Conservation (phyloP, 768 basidiomycete species). For the Crassisporium funariophilum region DNA sequence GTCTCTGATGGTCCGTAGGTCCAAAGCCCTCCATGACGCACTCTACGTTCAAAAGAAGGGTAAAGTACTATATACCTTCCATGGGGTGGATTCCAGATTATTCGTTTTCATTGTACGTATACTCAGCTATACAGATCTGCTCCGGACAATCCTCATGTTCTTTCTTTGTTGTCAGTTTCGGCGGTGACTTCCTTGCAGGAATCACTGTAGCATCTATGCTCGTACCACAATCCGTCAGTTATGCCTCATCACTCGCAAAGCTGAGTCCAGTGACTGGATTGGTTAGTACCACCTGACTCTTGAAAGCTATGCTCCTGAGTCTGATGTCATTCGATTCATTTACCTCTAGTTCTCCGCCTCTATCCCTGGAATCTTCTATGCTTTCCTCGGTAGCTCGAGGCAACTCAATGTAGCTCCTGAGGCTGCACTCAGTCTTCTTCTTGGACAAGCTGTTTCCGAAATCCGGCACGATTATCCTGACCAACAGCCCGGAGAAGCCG, state of each 20-base stretch:
- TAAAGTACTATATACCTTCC: slow-evolving; percentile 79
- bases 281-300: slow-evolving; percentile 43
- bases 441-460: slow-evolving; percentile 84
- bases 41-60: slow-evolving; percentile 44
- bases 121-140: background rate
- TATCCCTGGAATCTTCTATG: slow-evolving; percentile 87
- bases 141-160: too few relatives aligned
- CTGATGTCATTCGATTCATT: background rate
- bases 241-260: slow-evolving; percentile 86
- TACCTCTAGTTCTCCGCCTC: slow-evolving; percentile 72
- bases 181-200: slow-evolving; percentile 77
- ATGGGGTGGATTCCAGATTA: slow-evolving; percentile 82
- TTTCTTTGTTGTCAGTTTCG: slow-evolving; percentile 30
- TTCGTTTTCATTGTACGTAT: slow-evolving; percentile 61
- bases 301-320: background rate
- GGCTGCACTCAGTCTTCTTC: slow-evolving; percentile 81
- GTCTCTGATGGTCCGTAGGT: slow-evolving; percentile 6
- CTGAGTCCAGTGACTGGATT: slow-evolving; percentile 85
- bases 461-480: slow-evolving; percentile 53
- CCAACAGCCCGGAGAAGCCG: slow-evolving; percentile 41
- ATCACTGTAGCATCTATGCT: slow-evolving; percentile 84
- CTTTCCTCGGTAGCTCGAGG: slow-evolving; percentile 82
- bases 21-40: slow-evolving; percentile 19
- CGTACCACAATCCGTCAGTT: slow-evolving; percentile 88
- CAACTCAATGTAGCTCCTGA: slow-evolving; percentile 88